Conservation (phyloP, 2,329 filamentous ascomycete species). For the Colletotrichum orchidophilum region DNA sequence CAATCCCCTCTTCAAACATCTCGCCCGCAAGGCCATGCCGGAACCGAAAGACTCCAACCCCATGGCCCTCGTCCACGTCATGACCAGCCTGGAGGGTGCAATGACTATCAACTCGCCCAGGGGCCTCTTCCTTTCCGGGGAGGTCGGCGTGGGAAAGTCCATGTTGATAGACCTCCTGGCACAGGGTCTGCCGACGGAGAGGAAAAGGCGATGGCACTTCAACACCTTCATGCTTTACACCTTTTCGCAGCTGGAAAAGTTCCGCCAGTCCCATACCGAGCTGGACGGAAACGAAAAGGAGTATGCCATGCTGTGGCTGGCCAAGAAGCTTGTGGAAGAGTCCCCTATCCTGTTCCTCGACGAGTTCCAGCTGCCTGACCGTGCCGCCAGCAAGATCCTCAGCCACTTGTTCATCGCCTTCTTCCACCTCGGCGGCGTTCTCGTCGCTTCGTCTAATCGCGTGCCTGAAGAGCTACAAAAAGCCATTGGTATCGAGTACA, state of each 20-base stretch:
- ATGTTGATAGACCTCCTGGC: conserved; percentile 89
- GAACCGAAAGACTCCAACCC: conserved; percentile 60
- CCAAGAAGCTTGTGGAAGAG: conserved; percentile 77
- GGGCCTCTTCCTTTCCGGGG: conserved; percentile 81
- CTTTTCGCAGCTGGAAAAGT: conserved; percentile 75
- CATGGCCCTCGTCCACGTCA: conserved; percentile 72
- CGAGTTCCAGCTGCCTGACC: conserved; percentile 85
- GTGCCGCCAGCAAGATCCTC: conserved; percentile 80
- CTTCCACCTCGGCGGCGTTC: conserved; percentile 83
- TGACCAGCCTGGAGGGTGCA: conserved; percentile 77
- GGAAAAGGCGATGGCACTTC: conserved; percentile 83
- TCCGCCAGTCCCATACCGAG: conserved; percentile 55
- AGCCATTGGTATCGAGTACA: conserved; percentile 76
- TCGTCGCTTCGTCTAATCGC: conserved; percentile 83
- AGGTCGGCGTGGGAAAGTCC: conserved; percentile 84
- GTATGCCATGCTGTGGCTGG: conserved; percentile 78
- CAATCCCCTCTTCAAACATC: conserved; percentile 67
- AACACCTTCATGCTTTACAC: conserved; percentile 87
- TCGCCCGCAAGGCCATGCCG: conserved; percentile 61
- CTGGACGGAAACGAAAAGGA: conserved; percentile 51
- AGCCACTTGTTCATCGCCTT: conserved; percentile 82
- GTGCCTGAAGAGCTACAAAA: conserved; percentile 85
- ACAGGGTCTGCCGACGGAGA: conserved; percentile 76
- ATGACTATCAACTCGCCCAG: conserved; percentile 76
- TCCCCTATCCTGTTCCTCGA: conserved; percentile 83